Evolutionary conservation across 2,329 filamentous ascomycete species (phyloP).

Genomic region (Aspergillus felis): DNA sequence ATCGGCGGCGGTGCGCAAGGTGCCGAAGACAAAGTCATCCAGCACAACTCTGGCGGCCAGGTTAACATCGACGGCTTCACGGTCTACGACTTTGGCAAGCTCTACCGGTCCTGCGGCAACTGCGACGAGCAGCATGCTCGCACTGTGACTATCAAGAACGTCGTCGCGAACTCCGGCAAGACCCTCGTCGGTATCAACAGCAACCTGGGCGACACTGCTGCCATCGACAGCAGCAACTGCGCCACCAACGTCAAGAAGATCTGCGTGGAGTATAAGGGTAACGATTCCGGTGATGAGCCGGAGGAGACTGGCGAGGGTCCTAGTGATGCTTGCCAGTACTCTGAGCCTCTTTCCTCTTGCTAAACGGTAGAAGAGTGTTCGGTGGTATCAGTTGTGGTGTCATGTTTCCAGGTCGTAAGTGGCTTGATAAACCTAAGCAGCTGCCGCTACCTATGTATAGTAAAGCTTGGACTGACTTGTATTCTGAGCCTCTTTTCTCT

Average conservation of each 20-base stretch:
- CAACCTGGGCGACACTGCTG: constrained; percentile 37
- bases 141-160: constrained; percentile 26
- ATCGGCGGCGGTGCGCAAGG: constrained; percentile 34
- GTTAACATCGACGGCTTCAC: constrained; percentile 36
- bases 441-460: no score
- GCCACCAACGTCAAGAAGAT: constrained; percentile 30
- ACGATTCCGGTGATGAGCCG: not conserved
- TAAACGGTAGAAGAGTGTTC: not conserved
- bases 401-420: not conserved
- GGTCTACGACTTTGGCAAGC: constrained; percentile 39
- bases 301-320: not conserved
- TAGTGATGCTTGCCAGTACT: constrained; percentile 1
- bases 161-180: constrained; percentile 29
- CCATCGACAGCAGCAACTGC: constrained; percentile 12
- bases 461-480: no score
- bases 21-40: constrained; percentile 35
- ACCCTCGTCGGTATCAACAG: constrained; percentile 36
- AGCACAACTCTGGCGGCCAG: constrained; percentile 33
- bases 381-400: no score
- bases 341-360: not conserved
- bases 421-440: not conserved
- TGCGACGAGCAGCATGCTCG: constrained; percentile 34
- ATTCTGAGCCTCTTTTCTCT: no score
- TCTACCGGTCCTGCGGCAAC: constrained; percentile 49
- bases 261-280: constrained; percentile 33